Evolutionary conservation across 2,329 filamentous ascomycete genomes (phyloP), one percentile per base, ranked within the genome.

Genomic region (Colletotrichum sp.): DNA sequence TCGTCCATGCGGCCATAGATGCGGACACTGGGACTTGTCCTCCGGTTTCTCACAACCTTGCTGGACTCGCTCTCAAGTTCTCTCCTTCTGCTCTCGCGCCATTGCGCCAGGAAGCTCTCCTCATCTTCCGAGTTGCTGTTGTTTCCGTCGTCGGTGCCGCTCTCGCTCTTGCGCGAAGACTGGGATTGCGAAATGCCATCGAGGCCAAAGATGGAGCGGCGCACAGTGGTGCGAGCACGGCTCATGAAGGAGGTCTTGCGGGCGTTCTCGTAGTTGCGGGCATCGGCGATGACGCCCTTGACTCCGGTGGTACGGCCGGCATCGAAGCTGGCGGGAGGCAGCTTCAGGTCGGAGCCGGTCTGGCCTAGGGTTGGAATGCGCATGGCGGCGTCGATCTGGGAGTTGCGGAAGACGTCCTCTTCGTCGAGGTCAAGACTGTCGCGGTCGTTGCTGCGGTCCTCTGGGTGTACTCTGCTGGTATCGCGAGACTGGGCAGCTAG

Each of bases 221-320:
- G 88, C 32, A 78, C 75, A 36, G 89, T 90, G 59, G 87, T 86
- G 76, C 87, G 87, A 73, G 90, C 89, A 70, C 87, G 87, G 81
- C 85, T 88, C 80, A 87, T 87, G 87, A 89, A 91, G 78, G 90
- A 91, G 79, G 81, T 85, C 81, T 89, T 89, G 79, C 90, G 89
- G 15, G 94, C 93, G 80, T 91, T 89, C 85, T 95, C 93, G 84
- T 94, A 96, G 81, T 93, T 92, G 81, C 94, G 90, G 49, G 95
- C 95, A 82, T 97, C 95, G 80, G 95, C 94, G 81, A 97, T 96
- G 84, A 97, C 95, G 77, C 95, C 95, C 87, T 96, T 96, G 79
- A 96, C 95, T 63, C 95, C 95, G 4, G 95, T 96, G 79, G 94
- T 93, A 79, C 92, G 90, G 74, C 93, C 93, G 69, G 88, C 91